phyloP scores from a whole-genome alignment of 352 stramenopile species.

The Phytophthora lateralis region DNA sequence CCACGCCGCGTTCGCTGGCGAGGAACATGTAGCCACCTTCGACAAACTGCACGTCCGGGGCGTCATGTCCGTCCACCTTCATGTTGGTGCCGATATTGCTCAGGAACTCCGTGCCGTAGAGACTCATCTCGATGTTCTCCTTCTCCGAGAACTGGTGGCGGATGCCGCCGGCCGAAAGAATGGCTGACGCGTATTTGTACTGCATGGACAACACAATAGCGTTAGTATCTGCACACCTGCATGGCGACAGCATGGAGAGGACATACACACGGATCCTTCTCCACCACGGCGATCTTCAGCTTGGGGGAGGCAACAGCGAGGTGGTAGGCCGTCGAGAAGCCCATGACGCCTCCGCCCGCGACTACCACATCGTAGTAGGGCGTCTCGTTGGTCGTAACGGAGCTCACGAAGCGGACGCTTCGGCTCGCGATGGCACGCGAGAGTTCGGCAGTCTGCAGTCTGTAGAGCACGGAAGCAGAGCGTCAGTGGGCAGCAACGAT shows the following conservation, averaged over 20 bases:
- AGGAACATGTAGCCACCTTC: slow-evolving; percentile 86
- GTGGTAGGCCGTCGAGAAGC: slow-evolving; percentile 88
- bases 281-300: slow-evolving; percentile 75
- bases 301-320: slow-evolving; percentile 68
- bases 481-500: slow-evolving; percentile 4
- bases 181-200: slow-evolving; percentile 86
- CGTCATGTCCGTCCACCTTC: slow-evolving; percentile 57
- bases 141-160: slow-evolving; percentile 84
- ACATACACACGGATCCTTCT: slow-evolving; percentile 72
- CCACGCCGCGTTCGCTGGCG: slow-evolving; percentile 62
- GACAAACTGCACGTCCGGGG: slow-evolving; percentile 78
- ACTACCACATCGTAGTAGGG: slow-evolving; percentile 83
- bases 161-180: slow-evolving; percentile 79
- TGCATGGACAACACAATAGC: slow-evolving; percentile 26
- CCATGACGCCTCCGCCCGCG: slow-evolving; percentile 81
- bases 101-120: slow-evolving; percentile 83
- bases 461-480: slow-evolving; percentile 11
- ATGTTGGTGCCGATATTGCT: slow-evolving; percentile 50
- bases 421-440: slow-evolving; percentile 16
- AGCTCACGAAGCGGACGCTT: slow-evolving; percentile 33
- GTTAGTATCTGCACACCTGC: slow-evolving; percentile 9
- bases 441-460: slow-evolving; percentile 29
- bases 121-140: slow-evolving; percentile 79
- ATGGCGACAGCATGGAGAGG: not conserved
- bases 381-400: slow-evolving; percentile 23